A percentile compares a stretch with the other conserved stretches of the same genome.
These are phyloP conservation scores for Diaporthe citrichinensis DNA, from an alignment of 2,329 filamentous ascomycete genomes.

Conservation along the genomic window DNA sequence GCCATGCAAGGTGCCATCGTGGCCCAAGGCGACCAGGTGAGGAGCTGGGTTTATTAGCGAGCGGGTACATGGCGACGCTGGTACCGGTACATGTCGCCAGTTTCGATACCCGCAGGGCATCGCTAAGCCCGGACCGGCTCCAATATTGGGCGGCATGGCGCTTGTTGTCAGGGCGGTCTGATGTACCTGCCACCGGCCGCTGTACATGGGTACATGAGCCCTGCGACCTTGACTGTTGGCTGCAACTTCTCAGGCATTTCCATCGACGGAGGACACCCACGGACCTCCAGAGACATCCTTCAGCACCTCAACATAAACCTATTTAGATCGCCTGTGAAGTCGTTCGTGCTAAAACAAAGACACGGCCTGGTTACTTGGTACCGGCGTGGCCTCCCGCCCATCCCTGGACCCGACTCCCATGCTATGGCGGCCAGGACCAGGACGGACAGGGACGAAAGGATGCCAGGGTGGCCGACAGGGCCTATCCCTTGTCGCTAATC, in stretches of 20 bases:
- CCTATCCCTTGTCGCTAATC: conserved; percentile 34
- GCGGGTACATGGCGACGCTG: conserved; percentile 15
- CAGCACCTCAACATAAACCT: neutral
- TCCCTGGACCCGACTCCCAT: conserved; percentile 37
- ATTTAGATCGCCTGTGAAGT: conserved; percentile 18
- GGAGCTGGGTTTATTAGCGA: conserved; percentile 22
- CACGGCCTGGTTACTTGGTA: conserved; percentile 44
- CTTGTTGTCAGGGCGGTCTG: conserved; percentile 45
- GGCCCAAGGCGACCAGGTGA: conserved; percentile 16
- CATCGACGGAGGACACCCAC: neutral
- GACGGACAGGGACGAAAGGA: conserved; percentile 27
- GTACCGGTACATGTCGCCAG: conserved; percentile 36
- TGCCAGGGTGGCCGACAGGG: conserved; percentile 19
- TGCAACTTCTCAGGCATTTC: conserved; percentile 8
- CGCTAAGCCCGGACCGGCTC: conserved; percentile 47
- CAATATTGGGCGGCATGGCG: conserved; percentile 50
- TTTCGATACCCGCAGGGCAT: conserved; percentile 43
- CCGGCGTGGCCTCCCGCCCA: conserved; percentile 39
- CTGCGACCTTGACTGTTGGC: conserved; percentile 12
- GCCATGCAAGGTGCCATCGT: conserved; percentile 28
- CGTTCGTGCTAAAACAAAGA: conserved; percentile 49
- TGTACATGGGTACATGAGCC: conserved; percentile 19
- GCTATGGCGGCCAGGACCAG: conserved; percentile 33
- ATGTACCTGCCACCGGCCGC: conserved; percentile 38
- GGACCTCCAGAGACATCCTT: neutral